phyloP scores from a whole-genome alignment of 139 green algal genomes.

The Picochlorum sp. region DNA sequence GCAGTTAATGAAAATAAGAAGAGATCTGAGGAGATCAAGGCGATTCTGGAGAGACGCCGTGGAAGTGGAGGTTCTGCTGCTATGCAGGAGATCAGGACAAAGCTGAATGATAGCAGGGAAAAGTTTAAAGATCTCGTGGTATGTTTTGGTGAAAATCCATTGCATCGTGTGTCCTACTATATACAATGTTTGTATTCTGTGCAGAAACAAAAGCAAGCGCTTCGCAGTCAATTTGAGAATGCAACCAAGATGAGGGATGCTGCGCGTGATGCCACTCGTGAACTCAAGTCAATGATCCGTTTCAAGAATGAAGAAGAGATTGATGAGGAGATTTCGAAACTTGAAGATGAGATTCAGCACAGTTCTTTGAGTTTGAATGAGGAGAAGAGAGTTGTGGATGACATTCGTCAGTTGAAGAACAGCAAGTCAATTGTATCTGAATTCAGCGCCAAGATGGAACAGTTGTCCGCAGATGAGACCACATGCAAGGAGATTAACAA shows the following conservation, averaged over 20 bases:
- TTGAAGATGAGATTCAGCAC: conserved; percentile 28
- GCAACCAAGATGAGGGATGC: conserved; percentile 21
- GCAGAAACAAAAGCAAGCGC: conserved; percentile 24
- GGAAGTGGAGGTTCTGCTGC: conserved; percentile 13
- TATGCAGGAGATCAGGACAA: conserved; percentile 29
- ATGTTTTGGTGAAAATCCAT: conserved; percentile 2
- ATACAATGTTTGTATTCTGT: background rate
- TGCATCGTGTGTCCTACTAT: background rate
- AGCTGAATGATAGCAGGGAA: conserved; percentile 21
- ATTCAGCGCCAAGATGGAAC: conserved; percentile 14
- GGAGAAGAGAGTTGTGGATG: conserved; percentile 34
- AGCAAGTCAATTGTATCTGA: conserved; percentile 7
- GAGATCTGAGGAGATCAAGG: conserved; percentile 26
- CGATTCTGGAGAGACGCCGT: conserved; percentile 16
- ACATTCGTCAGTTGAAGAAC: conserved; percentile 29
- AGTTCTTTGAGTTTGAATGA: conserved; percentile 23
- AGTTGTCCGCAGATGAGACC: conserved; percentile 16
- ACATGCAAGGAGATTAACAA: conserved; percentile 11
- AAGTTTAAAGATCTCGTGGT: conserved; percentile 30
- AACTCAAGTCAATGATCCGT: conserved; percentile 27
- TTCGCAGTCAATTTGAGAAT: conserved; percentile 23
- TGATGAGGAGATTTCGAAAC: conserved; percentile 18
- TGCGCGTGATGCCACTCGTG: conserved; percentile 10
- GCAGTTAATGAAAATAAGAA: conserved; percentile 31
- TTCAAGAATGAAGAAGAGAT: conserved; percentile 34